Percentiles rank a stretch among this genome's conserved stretches.
phyloP scores from a whole-genome alignment of 345 rosid species.

The Populus alba region DNA sequence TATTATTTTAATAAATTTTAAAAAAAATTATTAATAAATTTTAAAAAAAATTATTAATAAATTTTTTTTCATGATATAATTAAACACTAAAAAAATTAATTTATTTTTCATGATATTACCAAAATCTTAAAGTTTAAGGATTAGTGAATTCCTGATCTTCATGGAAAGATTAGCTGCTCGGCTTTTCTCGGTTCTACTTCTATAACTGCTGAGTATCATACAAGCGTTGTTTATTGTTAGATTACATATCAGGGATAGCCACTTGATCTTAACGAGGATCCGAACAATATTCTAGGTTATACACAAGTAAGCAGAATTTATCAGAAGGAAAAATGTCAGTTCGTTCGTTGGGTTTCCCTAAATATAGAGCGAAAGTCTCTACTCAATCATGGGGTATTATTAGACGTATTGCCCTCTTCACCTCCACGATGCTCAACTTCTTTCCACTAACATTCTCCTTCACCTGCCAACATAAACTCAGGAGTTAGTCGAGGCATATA shows the following conservation, averaged over 20 bases:
- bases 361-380: neutral
- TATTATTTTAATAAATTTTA: no score
- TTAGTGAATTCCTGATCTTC: no score
- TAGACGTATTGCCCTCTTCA: slow-evolving; percentile 69
- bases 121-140: no score
- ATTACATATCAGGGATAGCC: neutral
- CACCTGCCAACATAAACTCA: slow-evolving; percentile 39
- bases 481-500: neutral
- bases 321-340: neutral
- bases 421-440: slow-evolving; percentile 82
- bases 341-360: neutral
- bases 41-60: no score
- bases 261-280: neutral
- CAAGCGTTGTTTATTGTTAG: neutral
- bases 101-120: no score
- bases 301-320: neutral
- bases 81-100: no score
- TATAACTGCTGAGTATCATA: neutral
- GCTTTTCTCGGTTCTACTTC: neutral
- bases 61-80: no score
- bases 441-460: slow-evolving; percentile 58
- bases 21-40: no score
- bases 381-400: slow-evolving; percentile 41
- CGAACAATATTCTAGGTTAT: neutral
- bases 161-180: neutral